Evolutionary conservation across 306 rosid genomes (phyloP).

Genomic region (Acacia crassicarpa): DNA sequence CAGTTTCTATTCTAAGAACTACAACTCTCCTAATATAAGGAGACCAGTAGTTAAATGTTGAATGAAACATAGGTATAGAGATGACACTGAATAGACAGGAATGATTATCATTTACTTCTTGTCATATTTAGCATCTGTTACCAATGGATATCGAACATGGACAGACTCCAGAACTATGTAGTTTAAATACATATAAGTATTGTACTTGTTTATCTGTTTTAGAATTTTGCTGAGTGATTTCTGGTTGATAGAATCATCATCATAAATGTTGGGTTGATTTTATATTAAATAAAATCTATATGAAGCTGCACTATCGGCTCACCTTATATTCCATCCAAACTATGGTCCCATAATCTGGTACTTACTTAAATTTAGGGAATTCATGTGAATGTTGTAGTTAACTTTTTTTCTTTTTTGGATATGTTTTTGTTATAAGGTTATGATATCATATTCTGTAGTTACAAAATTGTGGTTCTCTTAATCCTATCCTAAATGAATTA

Average conservation of each 20-base stretch:
- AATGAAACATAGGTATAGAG: neutral
- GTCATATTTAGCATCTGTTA: neutral
- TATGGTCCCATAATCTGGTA: neutral
- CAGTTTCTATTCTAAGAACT: neutral
- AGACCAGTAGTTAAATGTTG: neutral
- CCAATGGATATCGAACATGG: neutral
- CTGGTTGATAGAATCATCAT: neutral
- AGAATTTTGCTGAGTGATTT: neutral
- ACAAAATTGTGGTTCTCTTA: neutral
- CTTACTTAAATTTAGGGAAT: neutral
- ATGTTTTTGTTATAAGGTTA: neutral
- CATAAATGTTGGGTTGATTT: neutral
- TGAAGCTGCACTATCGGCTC: neutral
- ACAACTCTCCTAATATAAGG: neutral
- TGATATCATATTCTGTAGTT: neutral
- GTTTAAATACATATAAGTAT: neutral
- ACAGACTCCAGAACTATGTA: neutral
- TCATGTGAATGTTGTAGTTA: neutral
- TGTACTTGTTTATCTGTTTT: slow-evolving; percentile 10
- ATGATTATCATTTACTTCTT: neutral
- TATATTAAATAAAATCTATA: neutral
- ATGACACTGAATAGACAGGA: neutral
- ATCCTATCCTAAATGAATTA: neutral
- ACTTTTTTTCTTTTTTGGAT: neutral
- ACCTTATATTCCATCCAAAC: neutral